Percentiles rank a stretch among this genome's conserved stretches.
phyloP scores from a whole-genome alignment of 2,329 filamentous ascomycete genomes.

The Penicillium sp. region DNA sequence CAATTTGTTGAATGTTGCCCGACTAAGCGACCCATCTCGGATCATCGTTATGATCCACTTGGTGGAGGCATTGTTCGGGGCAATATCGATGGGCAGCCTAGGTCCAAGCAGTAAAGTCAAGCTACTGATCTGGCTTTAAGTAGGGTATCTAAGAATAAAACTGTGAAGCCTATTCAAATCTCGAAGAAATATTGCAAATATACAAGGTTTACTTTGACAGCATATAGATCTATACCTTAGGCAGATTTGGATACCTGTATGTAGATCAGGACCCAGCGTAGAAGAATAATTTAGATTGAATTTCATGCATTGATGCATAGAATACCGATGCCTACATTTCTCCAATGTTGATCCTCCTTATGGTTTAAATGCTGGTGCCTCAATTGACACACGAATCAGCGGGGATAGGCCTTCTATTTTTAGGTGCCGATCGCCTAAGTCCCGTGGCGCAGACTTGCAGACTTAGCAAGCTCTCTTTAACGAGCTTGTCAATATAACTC shows the following conservation, averaged over 20 bases:
- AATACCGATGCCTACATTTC: not conserved
- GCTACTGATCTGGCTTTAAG: not conserved
- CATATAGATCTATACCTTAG: not conserved
- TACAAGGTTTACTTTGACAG: not conserved
- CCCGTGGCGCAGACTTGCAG: constrained; percentile 16
- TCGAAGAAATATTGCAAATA: not conserved
- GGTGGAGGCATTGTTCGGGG: not conserved
- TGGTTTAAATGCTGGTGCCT: constrained; percentile 3
- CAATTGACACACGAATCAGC: constrained; percentile 4
- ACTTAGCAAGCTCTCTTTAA: too few species aligned
- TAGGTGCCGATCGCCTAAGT: constrained; percentile 22
- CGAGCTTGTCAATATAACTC: constrained; percentile 9
- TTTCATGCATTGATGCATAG: not conserved
- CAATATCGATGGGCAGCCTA: not conserved
- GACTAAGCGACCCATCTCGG: not conserved
- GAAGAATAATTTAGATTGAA: not conserved
- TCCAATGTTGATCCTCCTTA: not conserved
- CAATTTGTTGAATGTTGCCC: not conserved
- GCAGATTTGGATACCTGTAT: not conserved
- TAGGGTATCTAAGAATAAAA: not conserved
- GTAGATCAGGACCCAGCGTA: not conserved
- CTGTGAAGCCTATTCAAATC: not conserved
- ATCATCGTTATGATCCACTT: not conserved
- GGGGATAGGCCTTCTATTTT: constrained; percentile 19
- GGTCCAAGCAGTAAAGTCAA: not conserved